These are phyloP conservation scores for Blepharisma stoltei DNA, from an alignment of 73 alveolate genomes.

Conservation along the genomic window DNA sequence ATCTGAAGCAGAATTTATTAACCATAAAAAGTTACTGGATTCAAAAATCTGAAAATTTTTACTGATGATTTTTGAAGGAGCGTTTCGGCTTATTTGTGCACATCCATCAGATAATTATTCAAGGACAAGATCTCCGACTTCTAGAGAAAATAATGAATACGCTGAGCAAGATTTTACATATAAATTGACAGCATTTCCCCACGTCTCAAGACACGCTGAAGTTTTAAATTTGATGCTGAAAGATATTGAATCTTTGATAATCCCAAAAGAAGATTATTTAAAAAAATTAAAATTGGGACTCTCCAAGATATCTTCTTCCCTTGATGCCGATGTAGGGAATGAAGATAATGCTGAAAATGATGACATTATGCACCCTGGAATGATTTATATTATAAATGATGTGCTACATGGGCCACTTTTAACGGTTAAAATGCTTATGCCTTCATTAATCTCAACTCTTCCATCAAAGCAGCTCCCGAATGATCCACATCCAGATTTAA, in stretches of 20 bases:
- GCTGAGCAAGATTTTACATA: slow-evolving; percentile 19
- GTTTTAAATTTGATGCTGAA: slow-evolving; percentile 16
- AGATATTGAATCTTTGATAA: slow-evolving; percentile 23
- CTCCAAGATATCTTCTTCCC: not conserved
- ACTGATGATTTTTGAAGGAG: slow-evolving; percentile 24
- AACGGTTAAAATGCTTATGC: not conserved
- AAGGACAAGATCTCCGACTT: not conserved
- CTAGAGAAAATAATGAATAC: not conserved
- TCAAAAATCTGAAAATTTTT: not conserved
- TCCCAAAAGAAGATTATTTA: slow-evolving; percentile 24
- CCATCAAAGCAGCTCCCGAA: slow-evolving; percentile 9
- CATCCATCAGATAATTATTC: slow-evolving; percentile 6
- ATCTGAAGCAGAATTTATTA: not conserved
- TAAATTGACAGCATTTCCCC: slow-evolving; percentile 9
- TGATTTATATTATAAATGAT: not conserved
- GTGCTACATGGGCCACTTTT: slow-evolving; percentile 7
- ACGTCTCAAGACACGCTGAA: not conserved
- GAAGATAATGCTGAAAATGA: slow-evolving; percentile 1
- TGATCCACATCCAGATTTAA: not conserved
- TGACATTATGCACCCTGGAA: not conserved
- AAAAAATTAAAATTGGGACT: slow-evolving; percentile 21
- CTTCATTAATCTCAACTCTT: not conserved
- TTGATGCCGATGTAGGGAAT: not conserved
- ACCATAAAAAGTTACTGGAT: not conserved
- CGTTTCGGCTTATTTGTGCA: slow-evolving; percentile 11